Conservation (phyloP, 1,284 basidiomycete species). For the Clitocybe nebularis region DNA sequence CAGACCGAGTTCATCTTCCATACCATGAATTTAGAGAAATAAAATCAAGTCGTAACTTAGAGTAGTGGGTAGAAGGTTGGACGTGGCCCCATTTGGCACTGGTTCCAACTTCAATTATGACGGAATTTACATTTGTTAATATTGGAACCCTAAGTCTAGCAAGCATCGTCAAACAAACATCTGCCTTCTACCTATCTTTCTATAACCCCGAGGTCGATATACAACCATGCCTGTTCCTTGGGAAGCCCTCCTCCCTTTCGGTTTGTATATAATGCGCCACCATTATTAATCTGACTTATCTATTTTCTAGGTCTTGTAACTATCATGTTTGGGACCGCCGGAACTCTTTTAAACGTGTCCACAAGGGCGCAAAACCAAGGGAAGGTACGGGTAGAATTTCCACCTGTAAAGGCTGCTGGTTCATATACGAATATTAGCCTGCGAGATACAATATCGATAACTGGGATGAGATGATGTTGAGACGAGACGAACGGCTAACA, state of each 20-base stretch:
- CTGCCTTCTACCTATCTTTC: too few species aligned
- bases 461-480: constrained; percentile 97
- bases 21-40: neutral
- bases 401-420: neutral
- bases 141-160: neutral
- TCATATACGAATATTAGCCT: constrained; percentile 48
- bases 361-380: constrained; percentile 81
- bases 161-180: constrained; percentile 14
- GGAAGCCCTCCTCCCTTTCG: constrained; percentile 93
- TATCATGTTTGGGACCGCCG: constrained; percentile 84
- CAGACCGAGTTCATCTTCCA: neutral
- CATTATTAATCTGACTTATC: too few species aligned
- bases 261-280: constrained; percentile 54
- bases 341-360: constrained; percentile 78
- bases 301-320: constrained; percentile 81
- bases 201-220: constrained; percentile 1
- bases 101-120: too few species aligned
- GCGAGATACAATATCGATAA: constrained; percentile 79
- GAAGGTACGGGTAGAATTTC: constrained; percentile 58
- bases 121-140: too few species aligned
- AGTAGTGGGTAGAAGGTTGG: too few species aligned
- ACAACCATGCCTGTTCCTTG: constrained; percentile 84
- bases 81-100: too few species aligned
- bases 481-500: constrained; percentile 83
- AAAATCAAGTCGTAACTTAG: too few species aligned